Percentiles rank a stretch among this genome's conserved stretches.
These are phyloP conservation scores for Speleostelium caveatum DNA, from an alignment of 78 protist species.

Conservation along the genomic window DNA sequence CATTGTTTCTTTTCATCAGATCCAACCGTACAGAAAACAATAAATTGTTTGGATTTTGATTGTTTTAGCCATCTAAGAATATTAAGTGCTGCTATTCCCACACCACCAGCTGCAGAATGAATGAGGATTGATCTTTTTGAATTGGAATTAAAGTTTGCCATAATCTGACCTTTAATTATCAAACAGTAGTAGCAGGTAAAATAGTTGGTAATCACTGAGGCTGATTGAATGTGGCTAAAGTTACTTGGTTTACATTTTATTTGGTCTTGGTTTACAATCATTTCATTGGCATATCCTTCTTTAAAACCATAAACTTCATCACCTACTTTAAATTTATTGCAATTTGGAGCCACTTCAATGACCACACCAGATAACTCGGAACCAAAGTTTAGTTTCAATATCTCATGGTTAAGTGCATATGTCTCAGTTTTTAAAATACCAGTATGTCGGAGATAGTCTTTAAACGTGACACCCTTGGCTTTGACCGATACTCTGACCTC, in stretches of 20 bases:
- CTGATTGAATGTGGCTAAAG: conserved; percentile 11
- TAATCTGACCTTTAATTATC: background rate
- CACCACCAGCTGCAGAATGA: background rate
- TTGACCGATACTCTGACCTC: no score
- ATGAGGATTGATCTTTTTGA: background rate
- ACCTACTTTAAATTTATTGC: conserved; percentile 22
- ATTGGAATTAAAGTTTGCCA: background rate
- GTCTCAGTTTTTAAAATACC: no score
- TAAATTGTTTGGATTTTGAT: background rate
- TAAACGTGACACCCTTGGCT: no score
- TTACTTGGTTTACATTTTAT: conserved; percentile 4
- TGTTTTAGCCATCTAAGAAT: conserved; percentile 4
- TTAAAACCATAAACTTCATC: conserved; percentile 47
- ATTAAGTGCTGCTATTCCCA: conserved; percentile 7
- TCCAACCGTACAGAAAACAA: conserved; percentile 12
- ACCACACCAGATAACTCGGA: conserved; percentile 36
- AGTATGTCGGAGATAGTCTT: no score
- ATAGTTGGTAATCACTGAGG: conserved; percentile 16
- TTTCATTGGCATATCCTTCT: background rate
- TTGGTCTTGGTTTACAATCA: background rate
- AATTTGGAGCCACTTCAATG: background rate
- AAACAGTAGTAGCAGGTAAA: conserved; percentile 4
- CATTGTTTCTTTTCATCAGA: conserved; percentile 29
- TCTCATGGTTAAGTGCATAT: no score
- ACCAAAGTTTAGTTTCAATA: conserved; percentile 16